phyloP scores from a whole-genome alignment of 2,329 filamentous ascomycete species.

The Neurospora sp. region DNA sequence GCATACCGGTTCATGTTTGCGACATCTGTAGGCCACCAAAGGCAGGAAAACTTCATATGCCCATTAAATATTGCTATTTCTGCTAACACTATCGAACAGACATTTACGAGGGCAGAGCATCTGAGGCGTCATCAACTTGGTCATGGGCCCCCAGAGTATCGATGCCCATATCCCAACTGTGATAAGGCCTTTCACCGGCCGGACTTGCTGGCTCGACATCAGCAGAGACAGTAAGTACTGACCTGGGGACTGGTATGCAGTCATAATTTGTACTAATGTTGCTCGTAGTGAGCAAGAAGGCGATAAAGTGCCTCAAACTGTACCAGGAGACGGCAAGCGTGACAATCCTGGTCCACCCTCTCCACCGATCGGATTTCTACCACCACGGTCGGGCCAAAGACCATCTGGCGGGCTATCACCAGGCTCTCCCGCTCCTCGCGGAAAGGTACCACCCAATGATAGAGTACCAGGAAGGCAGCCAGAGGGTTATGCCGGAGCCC shows the following conservation, averaged over 20 bases:
- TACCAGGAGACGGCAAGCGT: too few species aligned
- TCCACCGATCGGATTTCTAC: too few species aligned
- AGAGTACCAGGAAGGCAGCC: too few species aligned
- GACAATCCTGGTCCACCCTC: too few species aligned
- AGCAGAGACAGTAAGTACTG: conserved; percentile 39
- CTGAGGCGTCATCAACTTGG: conserved; percentile 53
- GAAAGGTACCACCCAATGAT: too few species aligned
- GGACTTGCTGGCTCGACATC: conserved; percentile 50
- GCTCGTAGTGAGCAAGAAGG: conserved; percentile 33
- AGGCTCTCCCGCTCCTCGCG: too few species aligned
- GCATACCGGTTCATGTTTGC: conserved; percentile 47
- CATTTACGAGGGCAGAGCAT: conserved; percentile 54
- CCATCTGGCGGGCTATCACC: too few species aligned
- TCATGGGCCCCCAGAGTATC: conserved; percentile 43
- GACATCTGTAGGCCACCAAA: conserved; percentile 42
- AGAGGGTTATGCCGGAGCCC: too few species aligned
- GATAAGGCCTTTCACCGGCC: conserved; percentile 48
- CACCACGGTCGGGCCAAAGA: too few species aligned
- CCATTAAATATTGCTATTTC: neutral
- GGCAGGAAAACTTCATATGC: conserved; percentile 24
- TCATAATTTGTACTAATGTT: conserved; percentile 7
- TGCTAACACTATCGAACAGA: conserved; percentile 30
- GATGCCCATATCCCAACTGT: conserved; percentile 44
- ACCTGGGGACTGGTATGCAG: neutral
- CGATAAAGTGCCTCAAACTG: conserved; percentile 24